These are phyloP conservation scores for Tolypocladium ovalisporum DNA, from an alignment of 2,329 filamentous ascomycete species.

Conservation along the genomic window DNA sequence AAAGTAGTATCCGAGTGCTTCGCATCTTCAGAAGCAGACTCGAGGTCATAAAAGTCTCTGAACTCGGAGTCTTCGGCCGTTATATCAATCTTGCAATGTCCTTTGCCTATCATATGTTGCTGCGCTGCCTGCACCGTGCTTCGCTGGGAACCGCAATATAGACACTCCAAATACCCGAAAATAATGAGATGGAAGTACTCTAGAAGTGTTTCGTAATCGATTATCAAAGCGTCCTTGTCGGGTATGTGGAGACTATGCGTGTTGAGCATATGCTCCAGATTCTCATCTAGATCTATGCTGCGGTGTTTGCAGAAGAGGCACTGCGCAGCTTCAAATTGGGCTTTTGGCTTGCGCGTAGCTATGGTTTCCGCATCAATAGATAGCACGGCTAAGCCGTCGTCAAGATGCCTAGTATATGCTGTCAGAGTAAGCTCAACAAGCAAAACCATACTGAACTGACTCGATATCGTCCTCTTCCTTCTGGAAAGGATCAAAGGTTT, in stretches of 20 bases:
- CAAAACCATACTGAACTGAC: too few species aligned
- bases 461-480: not conserved
- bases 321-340: constrained; percentile 13
- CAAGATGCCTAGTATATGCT: not conserved
- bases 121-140: constrained; percentile 31
- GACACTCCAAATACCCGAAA: constrained; percentile 36
- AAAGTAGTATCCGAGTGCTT: not conserved
- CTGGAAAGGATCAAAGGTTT: not conserved
- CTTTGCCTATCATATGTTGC: constrained; percentile 39
- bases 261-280: constrained; percentile 36
- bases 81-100: constrained; percentile 34
- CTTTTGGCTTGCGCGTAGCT: not conserved
- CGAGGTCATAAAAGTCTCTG: constrained; percentile 24
- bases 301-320: constrained; percentile 32
- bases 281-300: constrained; percentile 21
- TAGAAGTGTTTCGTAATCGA: constrained; percentile 36
- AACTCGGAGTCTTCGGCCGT: constrained; percentile 22
- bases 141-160: constrained; percentile 35
- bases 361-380: not conserved
- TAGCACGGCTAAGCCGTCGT: not conserved
- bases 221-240: constrained; percentile 23
- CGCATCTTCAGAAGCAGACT: not conserved
- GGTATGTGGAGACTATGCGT: constrained; percentile 35
- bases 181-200: constrained; percentile 37
- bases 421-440: too few species aligned